Conservation (phyloP, 208 protist genomes). For the Polymyxa betae region DNA sequence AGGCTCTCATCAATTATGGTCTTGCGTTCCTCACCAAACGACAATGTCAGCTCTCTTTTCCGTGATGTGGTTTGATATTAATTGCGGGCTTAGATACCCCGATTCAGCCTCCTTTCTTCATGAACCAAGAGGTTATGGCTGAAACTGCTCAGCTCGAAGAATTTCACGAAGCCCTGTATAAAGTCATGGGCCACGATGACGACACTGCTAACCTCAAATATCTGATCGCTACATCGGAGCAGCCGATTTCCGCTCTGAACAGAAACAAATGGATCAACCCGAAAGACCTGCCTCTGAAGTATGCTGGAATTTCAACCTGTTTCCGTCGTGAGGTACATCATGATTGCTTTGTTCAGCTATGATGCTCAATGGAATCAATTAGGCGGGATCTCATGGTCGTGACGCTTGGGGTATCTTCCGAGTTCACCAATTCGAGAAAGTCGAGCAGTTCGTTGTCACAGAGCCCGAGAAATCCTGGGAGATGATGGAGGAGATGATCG, state of each 20-base stretch:
- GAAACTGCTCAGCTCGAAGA: slow-evolving; percentile 93
- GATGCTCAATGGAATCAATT: background rate
- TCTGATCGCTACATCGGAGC: slow-evolving; percentile 99
- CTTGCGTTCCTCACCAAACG: slow-evolving; percentile 86
- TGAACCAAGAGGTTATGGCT: slow-evolving; percentile 95
- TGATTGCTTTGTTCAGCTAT: background rate
- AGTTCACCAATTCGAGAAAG: slow-evolving; percentile 88
- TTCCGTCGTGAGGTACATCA: slow-evolving; percentile 98
- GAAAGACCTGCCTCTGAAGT: slow-evolving; percentile 76
- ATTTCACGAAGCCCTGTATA: slow-evolving; percentile 99
- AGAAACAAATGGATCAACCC: slow-evolving; percentile 87
- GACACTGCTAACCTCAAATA: slow-evolving; percentile 89
- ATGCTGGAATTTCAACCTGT: slow-evolving; percentile 96
- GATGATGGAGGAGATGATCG: slow-evolving; percentile 83
- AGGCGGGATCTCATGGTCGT: slow-evolving; percentile 73
- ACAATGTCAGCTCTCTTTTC: slow-evolving; percentile 48
- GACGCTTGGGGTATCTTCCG: slow-evolving; percentile 88
- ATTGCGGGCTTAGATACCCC: slow-evolving; percentile 81
- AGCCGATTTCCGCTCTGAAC: slow-evolving; percentile 97
- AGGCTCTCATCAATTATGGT: slow-evolving; percentile 92
- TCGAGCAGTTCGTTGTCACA: slow-evolving; percentile 84
- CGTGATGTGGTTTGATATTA: background rate
- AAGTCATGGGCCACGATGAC: slow-evolving; percentile 87
- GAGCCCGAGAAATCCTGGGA: slow-evolving; percentile 81
- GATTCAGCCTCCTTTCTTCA: slow-evolving; percentile 98